phyloP scores from a whole-genome alignment of 495 filamentous ascomycete genomes.

The Xylaria curta region DNA sequence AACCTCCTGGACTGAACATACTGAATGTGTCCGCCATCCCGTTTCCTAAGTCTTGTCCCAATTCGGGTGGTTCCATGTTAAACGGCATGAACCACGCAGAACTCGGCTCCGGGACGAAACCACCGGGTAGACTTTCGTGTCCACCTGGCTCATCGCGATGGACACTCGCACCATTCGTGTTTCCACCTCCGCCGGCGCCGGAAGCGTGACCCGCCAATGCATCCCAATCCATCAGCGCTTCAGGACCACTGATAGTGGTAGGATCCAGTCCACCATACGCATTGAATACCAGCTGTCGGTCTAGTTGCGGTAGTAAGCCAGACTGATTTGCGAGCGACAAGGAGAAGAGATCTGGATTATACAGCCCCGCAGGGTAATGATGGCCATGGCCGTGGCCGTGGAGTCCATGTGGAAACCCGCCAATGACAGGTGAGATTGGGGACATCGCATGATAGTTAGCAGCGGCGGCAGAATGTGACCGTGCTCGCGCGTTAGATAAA shows the following conservation, averaged over 20 bases:
- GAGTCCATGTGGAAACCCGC: constrained; percentile 37
- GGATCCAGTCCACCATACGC: constrained; percentile 73
- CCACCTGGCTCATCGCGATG: constrained; percentile 29
- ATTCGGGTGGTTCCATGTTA: constrained; percentile 79
- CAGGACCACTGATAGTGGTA: constrained; percentile 39
- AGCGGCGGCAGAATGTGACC: constrained; percentile 42
- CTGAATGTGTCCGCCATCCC: constrained; percentile 48
- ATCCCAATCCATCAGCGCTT: constrained; percentile 43
- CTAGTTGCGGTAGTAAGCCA: constrained; percentile 64
- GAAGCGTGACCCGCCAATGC: constrained; percentile 36
- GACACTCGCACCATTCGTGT: constrained; percentile 65
- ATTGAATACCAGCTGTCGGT: constrained; percentile 79
- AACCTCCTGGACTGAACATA: constrained; percentile 47
- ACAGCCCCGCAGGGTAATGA: constrained; percentile 47
- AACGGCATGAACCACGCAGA: constrained; percentile 95
- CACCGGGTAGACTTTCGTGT: constrained; percentile 35
- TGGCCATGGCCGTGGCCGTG: constrained; percentile 45
- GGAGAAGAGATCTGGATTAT: constrained; percentile 53
- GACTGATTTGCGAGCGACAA: constrained; percentile 51
- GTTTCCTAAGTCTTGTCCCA: constrained; percentile 57
- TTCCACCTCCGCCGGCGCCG: constrained; percentile 64
- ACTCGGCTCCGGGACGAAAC: constrained; percentile 58
- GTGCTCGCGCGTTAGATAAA: constrained; percentile 44
- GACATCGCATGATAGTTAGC: constrained; percentile 53
- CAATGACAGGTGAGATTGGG: constrained; percentile 53